Percentiles rank a stretch among this genome's conserved stretches.
These are phyloP conservation scores for Halenospora varia DNA, from an alignment of 495 filamentous ascomycete genomes.

Conservation along the genomic window DNA sequence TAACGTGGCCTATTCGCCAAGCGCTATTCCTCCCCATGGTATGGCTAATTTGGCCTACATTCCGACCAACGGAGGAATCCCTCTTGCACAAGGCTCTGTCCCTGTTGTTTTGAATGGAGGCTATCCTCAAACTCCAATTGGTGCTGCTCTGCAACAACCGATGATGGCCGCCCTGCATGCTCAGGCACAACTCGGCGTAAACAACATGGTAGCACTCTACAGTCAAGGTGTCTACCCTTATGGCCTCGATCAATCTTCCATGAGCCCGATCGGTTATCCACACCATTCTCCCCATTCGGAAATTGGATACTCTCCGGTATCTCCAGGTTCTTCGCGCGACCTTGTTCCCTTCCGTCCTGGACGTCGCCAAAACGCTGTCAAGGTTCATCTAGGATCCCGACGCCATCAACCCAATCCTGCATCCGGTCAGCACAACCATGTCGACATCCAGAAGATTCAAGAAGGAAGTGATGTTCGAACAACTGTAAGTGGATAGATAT, in stretches of 20 bases:
- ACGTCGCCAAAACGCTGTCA: conserved; percentile 9
- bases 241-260: conserved; percentile 10
- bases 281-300: conserved; percentile 15
- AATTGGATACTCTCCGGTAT: neutral
- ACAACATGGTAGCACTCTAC: neutral
- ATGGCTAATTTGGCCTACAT: neutral
- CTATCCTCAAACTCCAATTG: neutral
- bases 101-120: neutral
- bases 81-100: neutral
- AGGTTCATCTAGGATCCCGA: neutral
- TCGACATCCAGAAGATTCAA: conserved; percentile 61
- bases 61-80: neutral
- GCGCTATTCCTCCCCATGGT: neutral
- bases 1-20: neutral
- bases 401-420: conserved; percentile 29
- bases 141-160: neutral
- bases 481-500: conserved; percentile 56
- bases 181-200: neutral
- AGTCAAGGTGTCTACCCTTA: neutral
- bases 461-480: conserved; percentile 67
- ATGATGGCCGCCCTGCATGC: neutral
- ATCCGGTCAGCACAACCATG: conserved; percentile 57
- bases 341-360: neutral
- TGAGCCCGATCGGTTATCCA: conserved; percentile 2
- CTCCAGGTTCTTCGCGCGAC: neutral